A percentile compares a stretch with the other conserved stretches of the same genome.
These are phyloP conservation scores for Chrysanthemum seticuspe DNA, from an alignment of 129 eudicot species.

Conservation along the genomic window DNA sequence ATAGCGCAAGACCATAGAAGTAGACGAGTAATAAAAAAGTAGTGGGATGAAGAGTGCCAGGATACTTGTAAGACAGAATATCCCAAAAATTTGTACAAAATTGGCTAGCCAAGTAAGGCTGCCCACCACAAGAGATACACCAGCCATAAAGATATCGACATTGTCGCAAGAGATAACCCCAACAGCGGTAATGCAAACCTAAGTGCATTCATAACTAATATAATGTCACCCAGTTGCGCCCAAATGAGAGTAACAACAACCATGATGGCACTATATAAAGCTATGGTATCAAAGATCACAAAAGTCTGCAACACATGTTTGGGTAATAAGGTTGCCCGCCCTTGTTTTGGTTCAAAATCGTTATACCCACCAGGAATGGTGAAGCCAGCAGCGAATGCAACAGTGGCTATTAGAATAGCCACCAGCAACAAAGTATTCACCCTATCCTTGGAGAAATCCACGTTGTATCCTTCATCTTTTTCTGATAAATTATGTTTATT, in stretches of 20 bases:
- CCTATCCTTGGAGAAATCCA: conserved; percentile 41
- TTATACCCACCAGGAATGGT: conserved; percentile 51
- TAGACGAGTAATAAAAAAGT: not conserved
- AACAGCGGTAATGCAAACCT: conserved; percentile 33
- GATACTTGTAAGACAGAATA: not conserved
- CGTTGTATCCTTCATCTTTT: conserved; percentile 9
- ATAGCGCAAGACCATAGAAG: conserved; percentile 1
- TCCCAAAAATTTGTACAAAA: not conserved
- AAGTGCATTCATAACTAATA: conserved; percentile 20
- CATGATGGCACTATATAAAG: conserved; percentile 38
- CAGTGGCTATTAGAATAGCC: conserved; percentile 43
- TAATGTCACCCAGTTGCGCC: conserved; percentile 45
- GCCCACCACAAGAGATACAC: conserved; percentile 4
- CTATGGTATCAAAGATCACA: conserved; percentile 43
- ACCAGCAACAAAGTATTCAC: conserved; percentile 43
- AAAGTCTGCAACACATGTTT: conserved; percentile 29
- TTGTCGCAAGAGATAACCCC: conserved; percentile 6
- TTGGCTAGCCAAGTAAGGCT: not conserved
- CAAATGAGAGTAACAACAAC: conserved; percentile 43
- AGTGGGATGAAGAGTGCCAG: not conserved
- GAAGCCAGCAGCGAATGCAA: conserved; percentile 46
- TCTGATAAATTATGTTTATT: not conserved
- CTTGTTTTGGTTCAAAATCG: conserved; percentile 30
- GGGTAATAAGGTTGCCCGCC: conserved; percentile 37
- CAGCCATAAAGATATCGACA: not conserved